Conservation (phyloP, 2,329 filamentous ascomycete species). For the Sarocladiaceae sp. region DNA sequence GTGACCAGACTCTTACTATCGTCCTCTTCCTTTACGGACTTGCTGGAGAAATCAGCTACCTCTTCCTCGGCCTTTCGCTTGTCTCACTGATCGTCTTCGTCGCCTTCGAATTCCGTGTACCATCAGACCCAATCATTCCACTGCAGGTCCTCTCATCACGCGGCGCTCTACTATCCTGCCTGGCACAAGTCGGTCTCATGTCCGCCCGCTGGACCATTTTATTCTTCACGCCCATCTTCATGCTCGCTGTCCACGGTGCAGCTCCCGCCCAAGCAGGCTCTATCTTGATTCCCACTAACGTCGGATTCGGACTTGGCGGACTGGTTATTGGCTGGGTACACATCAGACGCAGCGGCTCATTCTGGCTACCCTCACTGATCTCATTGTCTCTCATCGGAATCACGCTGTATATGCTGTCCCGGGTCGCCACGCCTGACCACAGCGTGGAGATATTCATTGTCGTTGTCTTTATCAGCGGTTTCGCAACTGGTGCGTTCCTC, state of each 20-base stretch:
- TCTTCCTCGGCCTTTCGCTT: constrained; percentile 58
- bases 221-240: constrained; percentile 78
- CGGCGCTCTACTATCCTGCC: constrained; percentile 67
- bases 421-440: constrained; percentile 47
- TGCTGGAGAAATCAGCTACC: constrained; percentile 54
- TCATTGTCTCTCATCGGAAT: constrained; percentile 59
- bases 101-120: constrained; percentile 58
- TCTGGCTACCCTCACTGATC: constrained; percentile 61
- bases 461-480: constrained; percentile 65
- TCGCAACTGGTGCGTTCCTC: constrained; percentile 66
- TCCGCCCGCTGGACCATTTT: constrained; percentile 74
- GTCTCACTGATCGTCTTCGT: constrained; percentile 48
- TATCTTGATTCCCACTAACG: constrained; percentile 76
- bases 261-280: constrained; percentile 66
- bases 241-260: constrained; percentile 70
- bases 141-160: constrained; percentile 64
- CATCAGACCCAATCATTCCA: constrained; percentile 70
- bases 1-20: constrained; percentile 53
- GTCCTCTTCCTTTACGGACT: constrained; percentile 70
- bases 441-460: constrained; percentile 51
- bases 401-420: constrained; percentile 53
- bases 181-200: constrained; percentile 75
- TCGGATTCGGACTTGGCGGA: constrained; percentile 72
- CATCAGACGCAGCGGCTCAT: constrained; percentile 67
- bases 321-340: constrained; percentile 71